A percentile compares a stretch with the other conserved stretches of the same genome.
Evolutionary conservation across 495 filamentous ascomycete species (phyloP).

Genomic region (Geoglossum glabrum): DNA sequence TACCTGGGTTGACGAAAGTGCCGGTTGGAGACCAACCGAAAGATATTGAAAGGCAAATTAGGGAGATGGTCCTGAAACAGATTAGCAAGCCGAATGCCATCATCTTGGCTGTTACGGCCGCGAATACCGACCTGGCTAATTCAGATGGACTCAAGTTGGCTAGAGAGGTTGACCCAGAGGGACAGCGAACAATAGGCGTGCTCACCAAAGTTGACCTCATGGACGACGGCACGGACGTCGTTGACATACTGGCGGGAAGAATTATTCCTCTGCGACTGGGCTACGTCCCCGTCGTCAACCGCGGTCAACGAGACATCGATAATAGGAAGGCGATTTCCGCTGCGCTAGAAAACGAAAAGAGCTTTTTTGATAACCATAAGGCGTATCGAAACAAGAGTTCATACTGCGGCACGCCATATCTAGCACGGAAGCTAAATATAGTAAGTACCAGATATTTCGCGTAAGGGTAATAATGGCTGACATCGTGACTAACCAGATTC

Average conservation of each 20-base stretch:
- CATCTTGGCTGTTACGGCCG: slow-evolving; percentile 86
- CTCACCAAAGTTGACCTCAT: slow-evolving; percentile 98
- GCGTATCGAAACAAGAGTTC: slow-evolving; percentile 96
- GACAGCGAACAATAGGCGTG: slow-evolving; percentile 95
- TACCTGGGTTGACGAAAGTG: slow-evolving; percentile 93
- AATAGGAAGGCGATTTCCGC: slow-evolving; percentile 86
- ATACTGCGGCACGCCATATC: slow-evolving; percentile 94
- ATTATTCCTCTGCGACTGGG: slow-evolving; percentile 91
- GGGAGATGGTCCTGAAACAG: slow-evolving; percentile 97
- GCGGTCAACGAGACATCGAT: slow-evolving; percentile 97
- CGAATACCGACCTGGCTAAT: slow-evolving; percentile 95
- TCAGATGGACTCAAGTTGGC: slow-evolving; percentile 95
- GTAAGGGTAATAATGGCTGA: slow-evolving; percentile 5
- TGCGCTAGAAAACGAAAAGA: slow-evolving; percentile 85
- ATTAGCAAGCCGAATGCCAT: slow-evolving; percentile 97
- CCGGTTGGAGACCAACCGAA: slow-evolving; percentile 96
- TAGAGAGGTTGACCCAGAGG: slow-evolving; percentile 92
- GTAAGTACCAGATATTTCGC: slow-evolving; percentile 19
- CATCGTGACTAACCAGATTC: slow-evolving; percentile 34
- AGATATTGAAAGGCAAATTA: slow-evolving; percentile 95
- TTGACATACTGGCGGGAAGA: slow-evolving; percentile 95
- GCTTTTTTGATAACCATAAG: slow-evolving; percentile 96
- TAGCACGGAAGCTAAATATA: slow-evolving; percentile 90
- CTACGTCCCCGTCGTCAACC: slow-evolving; percentile 97
- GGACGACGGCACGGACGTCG: slow-evolving; percentile 98